Evolutionary conservation across 176 grass and related monocot genomes (phyloP).

Genomic region (Carex scoparia): DNA sequence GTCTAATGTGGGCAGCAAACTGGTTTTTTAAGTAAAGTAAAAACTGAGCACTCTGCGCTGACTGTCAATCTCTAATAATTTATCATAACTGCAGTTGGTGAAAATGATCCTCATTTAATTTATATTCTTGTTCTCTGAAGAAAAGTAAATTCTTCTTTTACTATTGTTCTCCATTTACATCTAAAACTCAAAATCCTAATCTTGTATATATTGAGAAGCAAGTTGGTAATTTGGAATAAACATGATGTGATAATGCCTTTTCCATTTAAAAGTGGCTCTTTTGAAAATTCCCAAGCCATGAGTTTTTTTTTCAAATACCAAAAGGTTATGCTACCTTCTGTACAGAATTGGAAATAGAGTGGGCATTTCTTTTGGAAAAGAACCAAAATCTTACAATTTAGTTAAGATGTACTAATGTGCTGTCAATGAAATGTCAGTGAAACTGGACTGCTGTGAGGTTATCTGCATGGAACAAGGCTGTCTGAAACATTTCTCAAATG

Average conservation of each 20-base stretch:
- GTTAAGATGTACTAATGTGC: conserved; percentile 1
- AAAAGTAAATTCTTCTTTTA: neutral
- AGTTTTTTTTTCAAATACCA: neutral
- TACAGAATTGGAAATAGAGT: too few relatives aligned
- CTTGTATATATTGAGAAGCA: neutral
- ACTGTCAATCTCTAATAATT: neutral
- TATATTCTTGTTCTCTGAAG: neutral
- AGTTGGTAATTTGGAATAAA: neutral
- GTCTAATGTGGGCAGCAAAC: neutral
- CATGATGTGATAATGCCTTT: too few relatives aligned
- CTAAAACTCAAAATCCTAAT: neutral
- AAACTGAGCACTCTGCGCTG: neutral
- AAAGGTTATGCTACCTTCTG: neutral
- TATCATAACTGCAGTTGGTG: neutral
- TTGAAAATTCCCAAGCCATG: too few relatives aligned
- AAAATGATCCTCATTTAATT: neutral
- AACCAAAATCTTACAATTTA: neutral
- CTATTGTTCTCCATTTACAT: neutral
- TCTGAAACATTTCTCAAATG: conserved; percentile 51
- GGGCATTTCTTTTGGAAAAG: neutral
- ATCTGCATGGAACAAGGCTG: conserved; percentile 57
- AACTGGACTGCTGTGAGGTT: conserved; percentile 60
- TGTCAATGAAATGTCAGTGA: conserved; percentile 33
- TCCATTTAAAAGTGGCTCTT: too few relatives aligned
- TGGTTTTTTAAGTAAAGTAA: neutral